Evolutionary conservation across 2,329 filamentous ascomycete genomes (phyloP).

Genomic region (Fusarium tricinctum): DNA sequence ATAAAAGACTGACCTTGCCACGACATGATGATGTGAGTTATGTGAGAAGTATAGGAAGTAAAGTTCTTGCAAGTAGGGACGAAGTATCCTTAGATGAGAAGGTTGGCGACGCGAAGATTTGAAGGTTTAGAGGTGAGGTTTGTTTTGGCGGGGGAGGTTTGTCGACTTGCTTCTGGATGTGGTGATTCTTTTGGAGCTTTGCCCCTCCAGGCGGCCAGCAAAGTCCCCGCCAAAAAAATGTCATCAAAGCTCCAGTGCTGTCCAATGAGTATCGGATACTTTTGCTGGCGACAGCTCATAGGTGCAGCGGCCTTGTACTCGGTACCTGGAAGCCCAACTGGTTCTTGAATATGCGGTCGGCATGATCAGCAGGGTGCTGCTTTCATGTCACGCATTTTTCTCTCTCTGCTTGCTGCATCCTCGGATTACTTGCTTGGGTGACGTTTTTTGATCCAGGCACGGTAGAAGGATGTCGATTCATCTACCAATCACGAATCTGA

Average conservation of each 20-base stretch:
- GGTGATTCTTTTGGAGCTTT: constrained; percentile 46
- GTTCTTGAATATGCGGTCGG: constrained; percentile 32
- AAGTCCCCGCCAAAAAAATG: constrained; percentile 43
- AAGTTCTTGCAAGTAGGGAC: constrained; percentile 13
- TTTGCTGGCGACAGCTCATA: constrained; percentile 14
- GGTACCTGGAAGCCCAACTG: constrained; percentile 25
- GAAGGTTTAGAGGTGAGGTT: constrained; percentile 39
- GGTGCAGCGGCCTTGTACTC: constrained; percentile 19
- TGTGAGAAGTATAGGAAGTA: constrained; percentile 26
- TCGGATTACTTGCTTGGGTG: constrained; percentile 16
- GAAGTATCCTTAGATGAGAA: constrained; percentile 21
- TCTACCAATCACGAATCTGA: not conserved
- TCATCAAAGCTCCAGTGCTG: constrained; percentile 27
- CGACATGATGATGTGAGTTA: constrained; percentile 68
- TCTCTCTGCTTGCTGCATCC: constrained; percentile 8
- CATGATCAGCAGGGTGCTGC: constrained; percentile 38
- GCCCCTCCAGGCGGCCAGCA: constrained; percentile 41
- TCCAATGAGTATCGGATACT: constrained; percentile 37
- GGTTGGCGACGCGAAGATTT: constrained; percentile 41
- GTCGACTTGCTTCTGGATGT: constrained; percentile 33
- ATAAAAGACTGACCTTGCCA: constrained; percentile 74
- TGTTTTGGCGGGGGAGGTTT: constrained; percentile 43
- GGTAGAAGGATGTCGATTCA: constrained; percentile 21
- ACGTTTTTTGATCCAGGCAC: constrained; percentile 19
- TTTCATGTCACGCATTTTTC: constrained; percentile 44